Percentiles rank a stretch among this genome's conserved stretches.
Evolutionary conservation across 495 filamentous ascomycete species (phyloP).

Genomic region (Poronia punctata): DNA sequence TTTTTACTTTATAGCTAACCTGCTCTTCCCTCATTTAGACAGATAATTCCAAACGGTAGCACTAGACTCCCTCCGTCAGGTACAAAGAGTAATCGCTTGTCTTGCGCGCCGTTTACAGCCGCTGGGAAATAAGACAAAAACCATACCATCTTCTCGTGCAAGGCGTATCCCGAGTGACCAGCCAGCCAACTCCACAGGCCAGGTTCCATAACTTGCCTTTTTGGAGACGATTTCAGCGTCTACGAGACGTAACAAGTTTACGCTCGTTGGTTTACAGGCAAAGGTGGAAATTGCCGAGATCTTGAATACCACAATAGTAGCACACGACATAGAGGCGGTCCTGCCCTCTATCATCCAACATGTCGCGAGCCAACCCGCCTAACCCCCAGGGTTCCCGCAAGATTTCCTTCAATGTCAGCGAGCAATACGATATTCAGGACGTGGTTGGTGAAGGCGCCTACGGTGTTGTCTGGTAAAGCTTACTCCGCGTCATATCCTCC

Average conservation of each 20-base stretch:
- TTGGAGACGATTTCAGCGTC: neutral
- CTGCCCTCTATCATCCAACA: conserved; percentile 18
- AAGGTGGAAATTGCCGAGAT: too few species aligned
- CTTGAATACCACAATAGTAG: too few species aligned
- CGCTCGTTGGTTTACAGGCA: conserved; percentile 3
- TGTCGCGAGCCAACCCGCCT: conserved; percentile 35
- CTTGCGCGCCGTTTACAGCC: neutral
- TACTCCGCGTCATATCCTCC: neutral
- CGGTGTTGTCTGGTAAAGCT: conserved; percentile 90
- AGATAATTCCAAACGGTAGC: conserved; percentile 3
- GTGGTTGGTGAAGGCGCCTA: conserved; percentile 99
- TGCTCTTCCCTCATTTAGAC: conserved; percentile 5
- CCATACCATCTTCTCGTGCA: neutral
- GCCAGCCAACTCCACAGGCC: neutral
- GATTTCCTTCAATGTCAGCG: conserved; percentile 99
- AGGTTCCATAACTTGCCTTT: conserved; percentile 1
- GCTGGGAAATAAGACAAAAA: neutral
- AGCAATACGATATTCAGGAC: conserved; percentile 99
- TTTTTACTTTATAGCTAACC: conserved; percentile 7
- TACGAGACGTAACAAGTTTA: neutral
- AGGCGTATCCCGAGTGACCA: neutral
- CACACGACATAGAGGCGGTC: too few species aligned
- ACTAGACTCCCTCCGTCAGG: conserved; percentile 6
- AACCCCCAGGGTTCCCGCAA: conserved; percentile 67
- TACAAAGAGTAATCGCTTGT: conserved; percentile 1